Base-by-base conservation (phyloP, 371 early-diverging fungal genomes). In the Apophysomyces elegans region DNA sequence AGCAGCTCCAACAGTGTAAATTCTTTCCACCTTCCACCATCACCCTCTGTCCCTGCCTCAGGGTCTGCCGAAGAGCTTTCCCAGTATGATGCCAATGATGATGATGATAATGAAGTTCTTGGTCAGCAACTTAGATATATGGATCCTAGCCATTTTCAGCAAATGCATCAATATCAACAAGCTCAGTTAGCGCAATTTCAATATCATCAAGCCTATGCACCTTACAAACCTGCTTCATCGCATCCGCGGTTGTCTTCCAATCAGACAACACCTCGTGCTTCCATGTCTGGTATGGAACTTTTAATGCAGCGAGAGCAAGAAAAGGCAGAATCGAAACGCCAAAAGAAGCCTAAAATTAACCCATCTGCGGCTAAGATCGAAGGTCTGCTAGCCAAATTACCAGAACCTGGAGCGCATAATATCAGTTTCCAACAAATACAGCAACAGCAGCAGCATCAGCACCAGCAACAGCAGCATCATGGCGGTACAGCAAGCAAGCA, bases 161-260 rank as follows among this genome's bases (percentile, higher is more conserved):
- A 63, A n/a, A 63, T 37, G 41, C 68, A 68, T 37, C 68, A 68
- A n/a, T 61, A 66, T 37, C 74, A 71, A 12, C 71, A 71, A 37
- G 66, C 71, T 2, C 71, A 63, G 37, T 21, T 68, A 37, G 68
- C 68, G 12, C 63, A 68, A 59, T 50, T 50, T 21, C 54, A 50
- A 50, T 50, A 50, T 14, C 63, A 64, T 14, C 58, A 70, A 38
- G 68, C 54, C n/a, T 50, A 50, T 50, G 54, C 54, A 50, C 54
- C 54, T 4, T 50, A 50, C 54, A 50, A 50, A 21, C 54, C 16
- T 50, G 54, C 54, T 50, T 11, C 54, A 21, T 21, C 54, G 54
- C 54, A 50, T 50, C 21, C 21, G 35, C 54, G 54, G 21, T 21
- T 18, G 8, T 18, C 8, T 26, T 26, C 11, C 39, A 56, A n/a